Percentiles rank a stretch among this genome's conserved stretches.
These are phyloP conservation scores for Wickerhamiella azyma DNA, from an alignment of 805 yeast species.

Conservation along the genomic window DNA sequence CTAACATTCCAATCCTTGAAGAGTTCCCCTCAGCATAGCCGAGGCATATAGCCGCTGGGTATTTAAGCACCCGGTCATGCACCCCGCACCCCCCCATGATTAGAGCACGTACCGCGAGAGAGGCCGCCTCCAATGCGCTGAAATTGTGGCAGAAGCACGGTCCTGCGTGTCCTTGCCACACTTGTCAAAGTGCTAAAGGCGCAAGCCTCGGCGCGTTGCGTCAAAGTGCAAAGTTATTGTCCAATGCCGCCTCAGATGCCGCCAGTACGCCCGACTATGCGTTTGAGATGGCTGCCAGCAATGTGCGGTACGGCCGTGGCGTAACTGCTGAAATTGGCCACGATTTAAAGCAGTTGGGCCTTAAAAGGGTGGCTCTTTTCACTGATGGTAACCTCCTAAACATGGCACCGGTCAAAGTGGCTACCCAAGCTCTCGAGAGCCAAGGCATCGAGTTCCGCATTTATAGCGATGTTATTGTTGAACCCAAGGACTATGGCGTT, in stretches of 20 bases:
- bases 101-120: background rate
- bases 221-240: conserved; percentile 5
- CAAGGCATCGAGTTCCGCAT: conserved; percentile 26
- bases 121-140: conserved; percentile 4
- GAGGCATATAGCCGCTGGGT: background rate
- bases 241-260: conserved; percentile 6
- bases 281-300: conserved; percentile 29
- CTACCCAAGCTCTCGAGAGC: conserved; percentile 24
- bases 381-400: conserved; percentile 25
- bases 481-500: conserved; percentile 28
- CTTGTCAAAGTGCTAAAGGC: conserved; percentile 17
- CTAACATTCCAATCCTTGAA: too few species aligned
- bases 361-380: conserved; percentile 26
- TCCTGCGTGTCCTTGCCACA: conserved; percentile 26
- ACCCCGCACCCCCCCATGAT: background rate
- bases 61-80: background rate
- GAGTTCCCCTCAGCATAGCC: too few species aligned
- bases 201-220: conserved; percentile 8
- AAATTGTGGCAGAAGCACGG: conserved; percentile 20
- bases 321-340: conserved; percentile 28
- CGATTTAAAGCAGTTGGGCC: conserved; percentile 26
- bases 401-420: conserved; percentile 23
- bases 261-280: conserved; percentile 25
- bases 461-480: conserved; percentile 27
- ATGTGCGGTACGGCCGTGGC: conserved; percentile 29